Percentiles rank a stretch among this genome's conserved stretches.
Evolutionary conservation across 139 green algal genomes (phyloP).

Genomic region (Trebouxia sp.): DNA sequence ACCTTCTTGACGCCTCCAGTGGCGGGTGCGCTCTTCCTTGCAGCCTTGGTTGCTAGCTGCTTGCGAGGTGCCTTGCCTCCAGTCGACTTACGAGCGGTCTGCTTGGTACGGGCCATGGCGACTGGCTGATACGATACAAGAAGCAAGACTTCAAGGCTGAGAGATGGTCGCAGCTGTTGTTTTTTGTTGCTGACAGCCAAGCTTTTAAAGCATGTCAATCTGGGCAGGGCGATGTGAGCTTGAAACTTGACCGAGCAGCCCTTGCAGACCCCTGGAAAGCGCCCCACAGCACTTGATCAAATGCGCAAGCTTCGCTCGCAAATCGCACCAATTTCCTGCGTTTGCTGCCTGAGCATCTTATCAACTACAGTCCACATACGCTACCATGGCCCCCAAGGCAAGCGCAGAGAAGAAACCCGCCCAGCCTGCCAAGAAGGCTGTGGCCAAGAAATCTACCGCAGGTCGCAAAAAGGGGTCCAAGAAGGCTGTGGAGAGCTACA

Average conservation of each 20-base stretch:
- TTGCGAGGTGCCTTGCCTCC: constrained; percentile 89
- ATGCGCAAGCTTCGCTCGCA: too few relatives aligned
- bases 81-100: constrained; percentile 90
- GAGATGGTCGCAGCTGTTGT: too few relatives aligned
- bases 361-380: background rate
- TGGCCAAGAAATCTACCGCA: constrained; percentile 30
- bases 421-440: constrained; percentile 40
- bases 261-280: background rate
- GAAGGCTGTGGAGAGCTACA: constrained; percentile 89
- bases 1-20: constrained; percentile 73
- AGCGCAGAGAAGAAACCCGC: constrained; percentile 41
- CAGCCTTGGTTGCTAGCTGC: constrained; percentile 93
- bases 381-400: constrained; percentile 39
- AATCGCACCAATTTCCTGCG: too few relatives aligned
- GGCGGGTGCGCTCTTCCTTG: constrained; percentile 69
- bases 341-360: background rate
- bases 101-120: constrained; percentile 94
- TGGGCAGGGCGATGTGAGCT: too few relatives aligned
- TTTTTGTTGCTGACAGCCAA: too few relatives aligned
- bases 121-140: too few relatives aligned
- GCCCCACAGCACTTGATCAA: background rate
- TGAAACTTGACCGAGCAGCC: background rate
- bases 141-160: too few relatives aligned
- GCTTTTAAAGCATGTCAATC: too few relatives aligned
- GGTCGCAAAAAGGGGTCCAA: constrained; percentile 50